These are phyloP conservation scores for Backusella psychrophila DNA, from an alignment of 192 early-diverging fungal genomes.

Conservation along the genomic window DNA sequence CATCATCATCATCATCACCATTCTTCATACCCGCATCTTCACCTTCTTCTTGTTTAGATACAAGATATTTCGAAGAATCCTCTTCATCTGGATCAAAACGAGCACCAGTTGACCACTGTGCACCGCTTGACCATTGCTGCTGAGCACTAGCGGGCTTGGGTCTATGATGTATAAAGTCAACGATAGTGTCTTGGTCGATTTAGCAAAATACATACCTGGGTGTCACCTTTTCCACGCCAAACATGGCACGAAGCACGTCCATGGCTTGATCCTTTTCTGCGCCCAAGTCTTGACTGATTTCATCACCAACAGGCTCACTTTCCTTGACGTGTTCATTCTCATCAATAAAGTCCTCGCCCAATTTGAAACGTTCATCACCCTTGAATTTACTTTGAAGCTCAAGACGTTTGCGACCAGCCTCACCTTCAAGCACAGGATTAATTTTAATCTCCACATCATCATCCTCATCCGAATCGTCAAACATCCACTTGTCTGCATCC, in stretches of 20 bases:
- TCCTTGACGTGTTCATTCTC: slow-evolving; percentile 20
- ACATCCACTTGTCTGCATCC: slow-evolving; percentile 44
- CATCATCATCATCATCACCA: neutral
- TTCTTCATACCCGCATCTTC: neutral
- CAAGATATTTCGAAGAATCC: slow-evolving; percentile 14
- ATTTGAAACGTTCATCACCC: slow-evolving; percentile 50
- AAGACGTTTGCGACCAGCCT: slow-evolving; percentile 43
- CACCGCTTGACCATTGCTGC: neutral
- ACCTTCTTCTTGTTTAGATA: neutral
- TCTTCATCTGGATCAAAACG: slow-evolving; percentile 54
- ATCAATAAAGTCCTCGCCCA: slow-evolving; percentile 51
- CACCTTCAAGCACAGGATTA: slow-evolving; percentile 53
- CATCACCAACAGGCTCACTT: slow-evolving; percentile 28
- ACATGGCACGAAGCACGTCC: slow-evolving; percentile 50
- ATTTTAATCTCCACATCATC: slow-evolving; percentile 37
- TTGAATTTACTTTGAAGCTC: slow-evolving; percentile 48
- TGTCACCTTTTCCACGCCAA: slow-evolving; percentile 35
- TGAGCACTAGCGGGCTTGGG: neutral
- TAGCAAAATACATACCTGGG: slow-evolving; percentile 10
- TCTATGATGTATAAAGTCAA: neutral
- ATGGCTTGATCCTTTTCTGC: slow-evolving; percentile 47
- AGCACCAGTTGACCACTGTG: slow-evolving; percentile 29
- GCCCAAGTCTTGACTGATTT: slow-evolving; percentile 33
- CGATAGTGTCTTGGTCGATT: neutral
- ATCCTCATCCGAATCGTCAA: slow-evolving; percentile 43